Percentiles rank a stretch among this genome's conserved stretches.
Evolutionary conservation across 306 rosid genomes (phyloP).

Genomic region (Gillenia trifoliata): DNA sequence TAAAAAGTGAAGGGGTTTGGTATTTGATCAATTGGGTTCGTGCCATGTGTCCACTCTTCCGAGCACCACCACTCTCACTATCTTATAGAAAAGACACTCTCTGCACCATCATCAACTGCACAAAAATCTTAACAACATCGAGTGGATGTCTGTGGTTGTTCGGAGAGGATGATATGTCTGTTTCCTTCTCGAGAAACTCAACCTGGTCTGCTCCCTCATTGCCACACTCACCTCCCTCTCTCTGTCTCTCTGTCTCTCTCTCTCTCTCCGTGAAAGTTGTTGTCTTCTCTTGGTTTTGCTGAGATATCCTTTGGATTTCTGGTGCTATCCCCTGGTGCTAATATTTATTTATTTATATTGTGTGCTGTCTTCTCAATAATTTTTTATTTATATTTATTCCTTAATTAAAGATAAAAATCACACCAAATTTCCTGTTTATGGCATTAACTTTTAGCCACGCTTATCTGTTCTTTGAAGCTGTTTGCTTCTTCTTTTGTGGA

Average conservation of each 20-base stretch:
- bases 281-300: background rate
- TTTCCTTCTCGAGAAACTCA: constrained; percentile 1
- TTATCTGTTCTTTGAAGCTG: constrained; percentile 26
- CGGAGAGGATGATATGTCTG: constrained; percentile 5
- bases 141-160: background rate
- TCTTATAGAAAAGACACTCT: background rate
- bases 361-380: too few relatives aligned
- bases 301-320: background rate
- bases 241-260: background rate
- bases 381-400: too few relatives aligned
- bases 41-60: background rate
- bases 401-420: background rate
- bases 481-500: constrained; percentile 24
- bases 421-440: background rate
- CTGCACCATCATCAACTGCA: background rate
- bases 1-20: too few relatives aligned
- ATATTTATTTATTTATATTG: background rate
- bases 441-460: background rate
- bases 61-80: background rate
- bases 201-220: background rate
- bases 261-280: background rate
- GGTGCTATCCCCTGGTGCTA: background rate
- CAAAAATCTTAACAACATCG: background rate
- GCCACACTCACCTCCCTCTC: background rate
- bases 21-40: background rate